Evolutionary conservation across 164 flowering plant genomes (phyloP), one percentile per base, ranked within the genome.

Genomic region (Stephania cephalantha): DNA sequence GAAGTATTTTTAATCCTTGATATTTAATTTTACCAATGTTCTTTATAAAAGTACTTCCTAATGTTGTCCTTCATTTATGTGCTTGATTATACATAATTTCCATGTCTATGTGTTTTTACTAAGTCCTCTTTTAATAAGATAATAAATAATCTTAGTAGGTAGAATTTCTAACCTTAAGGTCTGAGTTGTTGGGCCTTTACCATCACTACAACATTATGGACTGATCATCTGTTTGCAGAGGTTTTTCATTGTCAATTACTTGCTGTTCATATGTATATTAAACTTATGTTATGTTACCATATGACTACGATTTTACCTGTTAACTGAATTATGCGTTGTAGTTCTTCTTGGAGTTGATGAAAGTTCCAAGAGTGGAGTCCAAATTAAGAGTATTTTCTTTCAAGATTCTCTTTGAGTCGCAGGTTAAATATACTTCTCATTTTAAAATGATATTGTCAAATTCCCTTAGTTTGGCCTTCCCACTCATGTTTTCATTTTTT

Each of bases 341-440:
- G 98, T 92, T 81, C 78, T 94, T 92, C 83, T 53, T 92, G 90
- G 97, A 94, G 88, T 81, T 92, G 80, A 94, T 92, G 98, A 94
- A 89, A 88, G 97, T 92, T 71, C 98, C 98, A 61, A 87, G 98
- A 29, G 95, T 91, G 77, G 97, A 92, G 78, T 92, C 97, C 30
- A 94, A 94, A 76, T 74, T 94, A 73, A 86, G 95, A 87, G 97
- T 94, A 53, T 94, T 94, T 84, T 82, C 90, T 71, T 94, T 94
- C 91, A 94, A 94, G 86, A 92, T 91, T 74, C 97, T 91, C 75
- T 94, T 92, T 79, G 83, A 82, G 72, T 77, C 89, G 80, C 98
- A 94, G 98, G 98, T 94, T 83, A 78, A 70, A 71, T 69, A 68
- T 73, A 75, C 35, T 71, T 71, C 25, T 46, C 35, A 18, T 44